Evolutionary conservation across 139 green algal species (phyloP).

Genomic region (Dunaliella primolecta): DNA sequence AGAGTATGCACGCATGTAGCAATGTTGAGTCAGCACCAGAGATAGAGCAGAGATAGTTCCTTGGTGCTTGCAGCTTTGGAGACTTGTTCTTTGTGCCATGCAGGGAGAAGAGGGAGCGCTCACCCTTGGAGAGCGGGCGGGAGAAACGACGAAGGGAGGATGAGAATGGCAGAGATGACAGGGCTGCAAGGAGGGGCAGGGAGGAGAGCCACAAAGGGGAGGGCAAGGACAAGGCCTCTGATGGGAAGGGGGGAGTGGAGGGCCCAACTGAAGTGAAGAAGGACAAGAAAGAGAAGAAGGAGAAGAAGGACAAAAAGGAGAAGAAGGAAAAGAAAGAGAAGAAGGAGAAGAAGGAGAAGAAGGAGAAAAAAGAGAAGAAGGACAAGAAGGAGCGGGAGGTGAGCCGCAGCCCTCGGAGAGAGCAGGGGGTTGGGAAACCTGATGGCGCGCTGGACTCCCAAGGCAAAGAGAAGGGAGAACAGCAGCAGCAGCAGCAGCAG

Average conservation of each 20-base stretch:
- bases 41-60: no score
- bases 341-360: neutral
- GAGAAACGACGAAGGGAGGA: neutral
- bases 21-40: neutral
- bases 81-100: neutral
- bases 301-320: constrained; percentile 4
- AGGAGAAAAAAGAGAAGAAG: neutral
- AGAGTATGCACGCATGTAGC: neutral
- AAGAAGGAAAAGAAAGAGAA: neutral
- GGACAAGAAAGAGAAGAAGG: constrained; percentile 6
- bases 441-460: no score
- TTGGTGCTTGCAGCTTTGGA: neutral
- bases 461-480: neutral
- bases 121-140: neutral
- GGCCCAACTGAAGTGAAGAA: constrained; percentile 6
- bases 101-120: neutral
- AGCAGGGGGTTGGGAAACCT: no score
- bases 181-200: neutral
- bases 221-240: neutral
- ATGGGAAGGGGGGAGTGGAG: neutral
- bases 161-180: neutral
- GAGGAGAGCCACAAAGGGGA: neutral
- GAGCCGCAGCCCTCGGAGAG: no score
- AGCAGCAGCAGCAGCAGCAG: neutral
- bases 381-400: neutral